phyloP scores from a whole-genome alignment of 2,329 filamentous ascomycete species.

The Xylaria multiplex region DNA sequence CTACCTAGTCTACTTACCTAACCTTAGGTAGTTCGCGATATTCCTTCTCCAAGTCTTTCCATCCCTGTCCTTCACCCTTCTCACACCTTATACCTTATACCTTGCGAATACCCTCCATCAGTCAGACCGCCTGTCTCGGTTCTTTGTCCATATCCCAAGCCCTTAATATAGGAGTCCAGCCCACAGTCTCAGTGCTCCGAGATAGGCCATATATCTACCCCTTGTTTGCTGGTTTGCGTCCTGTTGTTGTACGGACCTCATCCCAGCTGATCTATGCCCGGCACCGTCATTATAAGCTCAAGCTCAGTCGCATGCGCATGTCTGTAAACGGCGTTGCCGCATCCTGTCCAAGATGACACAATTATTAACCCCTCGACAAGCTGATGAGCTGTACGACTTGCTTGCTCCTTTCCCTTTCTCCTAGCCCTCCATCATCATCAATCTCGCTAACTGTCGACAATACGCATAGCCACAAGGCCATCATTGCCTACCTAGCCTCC shows the following conservation, averaged over 20 bases:
- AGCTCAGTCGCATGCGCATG: slow-evolving; percentile 5
- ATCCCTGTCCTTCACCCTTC: slow-evolving; percentile 1
- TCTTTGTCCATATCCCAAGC: slow-evolving; percentile 1
- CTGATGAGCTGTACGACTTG: slow-evolving; percentile 48
- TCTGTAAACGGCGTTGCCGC: slow-evolving; percentile 5
- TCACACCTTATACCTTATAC: neutral
- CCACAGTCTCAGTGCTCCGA: neutral
- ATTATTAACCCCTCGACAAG: slow-evolving; percentile 48
- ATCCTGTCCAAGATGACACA: slow-evolving; percentile 44
- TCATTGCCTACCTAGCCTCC: slow-evolving; percentile 86
- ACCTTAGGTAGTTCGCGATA: neutral
- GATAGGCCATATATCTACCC: slow-evolving; percentile 17
- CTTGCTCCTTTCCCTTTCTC: neutral
- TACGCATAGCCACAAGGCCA: slow-evolving; percentile 75
- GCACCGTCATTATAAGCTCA: neutral
- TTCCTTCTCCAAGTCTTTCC: neutral
- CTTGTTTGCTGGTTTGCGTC: neutral
- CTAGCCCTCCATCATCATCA: neutral
- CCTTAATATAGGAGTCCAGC: neutral
- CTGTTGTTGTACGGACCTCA: neutral
- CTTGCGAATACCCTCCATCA: neutral
- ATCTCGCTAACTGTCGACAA: slow-evolving; percentile 19
- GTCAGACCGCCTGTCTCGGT: slow-evolving; percentile 16
- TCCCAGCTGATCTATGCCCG: slow-evolving; percentile 16
- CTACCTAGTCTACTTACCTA: too few relatives aligned